Evolutionary conservation across 1,139 yeast genomes (phyloP), one percentile per base, ranked within the genome.

Genomic region (Debaryomycetaceae sp.): DNA sequence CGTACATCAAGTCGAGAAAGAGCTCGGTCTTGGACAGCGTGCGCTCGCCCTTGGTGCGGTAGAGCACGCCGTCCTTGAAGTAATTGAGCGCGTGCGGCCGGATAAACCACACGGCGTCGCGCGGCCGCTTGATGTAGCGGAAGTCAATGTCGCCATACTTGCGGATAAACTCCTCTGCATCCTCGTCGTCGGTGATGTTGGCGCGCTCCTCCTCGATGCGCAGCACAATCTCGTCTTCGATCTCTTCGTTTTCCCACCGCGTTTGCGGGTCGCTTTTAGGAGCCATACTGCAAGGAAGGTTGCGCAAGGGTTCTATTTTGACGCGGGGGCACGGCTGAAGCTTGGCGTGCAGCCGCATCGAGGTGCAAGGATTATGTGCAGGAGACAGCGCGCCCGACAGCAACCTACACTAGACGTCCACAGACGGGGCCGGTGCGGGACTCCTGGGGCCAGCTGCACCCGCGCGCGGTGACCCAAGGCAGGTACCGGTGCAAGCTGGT

Each of bases 41-140:
- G 24, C 84, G 51, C 46, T 77, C 83, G 8, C 71, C 71, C 37
- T 60, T 67, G 2, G 83, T 77, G 14, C 83, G 56, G 49, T 63
- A 75, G 21, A 78, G 53, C 2, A 65, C 65, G 0, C 81, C 83
- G 34, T 77, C 67, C 42, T 75, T 63, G 54, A 76, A 77, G 46
- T 72, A 78, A 45, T 78, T 78, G 35, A 78, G 55, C 0, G 83
- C 84, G 44, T 73, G 71, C 1, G 84, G 84, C 27, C 60, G 55
- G 5, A 67, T 66, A 40, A 75, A 61, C 68, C 76, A 65, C 20
- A 68, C 61, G 2, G 63, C 46, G 13, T 53, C 56, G 16, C 39
- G 49, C 1, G 78, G 78, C 12, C 62, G 56, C 31, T 61, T 58
- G 35, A 75, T 74, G 41, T 71, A 74, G 35, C 61, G 60, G 32